phyloP scores from a whole-genome alignment of 2,329 filamentous ascomycete genomes.

The Hypoxylon sp. region DNA sequence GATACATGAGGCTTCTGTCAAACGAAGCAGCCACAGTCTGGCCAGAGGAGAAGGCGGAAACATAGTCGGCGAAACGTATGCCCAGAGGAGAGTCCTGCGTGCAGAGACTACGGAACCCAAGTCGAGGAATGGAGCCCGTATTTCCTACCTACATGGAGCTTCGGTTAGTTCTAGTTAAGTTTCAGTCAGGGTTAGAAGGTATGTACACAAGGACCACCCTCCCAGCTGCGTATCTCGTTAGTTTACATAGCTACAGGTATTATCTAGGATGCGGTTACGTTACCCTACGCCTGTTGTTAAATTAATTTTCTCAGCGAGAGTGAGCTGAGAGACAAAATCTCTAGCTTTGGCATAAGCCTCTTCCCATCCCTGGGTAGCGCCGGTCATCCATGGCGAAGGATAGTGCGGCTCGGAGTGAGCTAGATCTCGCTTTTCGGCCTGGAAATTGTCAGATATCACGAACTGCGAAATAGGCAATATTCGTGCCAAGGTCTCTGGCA shows the following conservation, averaged over 20 bases:
- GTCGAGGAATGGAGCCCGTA: slow-evolving; percentile 74
- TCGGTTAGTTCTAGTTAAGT: too few species aligned
- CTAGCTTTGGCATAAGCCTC: slow-evolving; percentile 82
- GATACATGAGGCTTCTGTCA: slow-evolving; percentile 79
- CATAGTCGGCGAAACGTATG: slow-evolving; percentile 82
- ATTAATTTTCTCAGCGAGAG: slow-evolving; percentile 92
- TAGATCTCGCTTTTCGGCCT: slow-evolving; percentile 48
- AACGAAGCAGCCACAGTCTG: slow-evolving; percentile 87
- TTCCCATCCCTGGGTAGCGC: slow-evolving; percentile 78
- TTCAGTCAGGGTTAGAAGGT: too few species aligned
- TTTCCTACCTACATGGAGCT: slow-evolving; percentile 49
- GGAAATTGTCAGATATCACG: slow-evolving; percentile 41
- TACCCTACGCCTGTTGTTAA: slow-evolving; percentile 91
- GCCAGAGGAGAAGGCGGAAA: slow-evolving; percentile 84
- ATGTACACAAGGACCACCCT: slow-evolving; percentile 77
- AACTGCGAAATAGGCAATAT: slow-evolving; percentile 31
- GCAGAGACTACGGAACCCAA: slow-evolving; percentile 82
- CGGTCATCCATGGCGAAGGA: slow-evolving; percentile 89
- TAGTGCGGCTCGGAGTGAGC: slow-evolving; percentile 66
- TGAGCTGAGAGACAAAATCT: slow-evolving; percentile 85
- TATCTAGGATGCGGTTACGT: slow-evolving; percentile 51
- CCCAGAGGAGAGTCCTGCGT: slow-evolving; percentile 89
- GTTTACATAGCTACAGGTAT: slow-evolving; percentile 1
- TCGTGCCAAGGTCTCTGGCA: slow-evolving; percentile 15
- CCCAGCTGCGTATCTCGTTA: slow-evolving; percentile 65